Evolutionary conservation across 202 grass and related monocot genomes (phyloP), one percentile per base, ranked within the genome.

Genomic region (Saccharum hybrid): DNA sequence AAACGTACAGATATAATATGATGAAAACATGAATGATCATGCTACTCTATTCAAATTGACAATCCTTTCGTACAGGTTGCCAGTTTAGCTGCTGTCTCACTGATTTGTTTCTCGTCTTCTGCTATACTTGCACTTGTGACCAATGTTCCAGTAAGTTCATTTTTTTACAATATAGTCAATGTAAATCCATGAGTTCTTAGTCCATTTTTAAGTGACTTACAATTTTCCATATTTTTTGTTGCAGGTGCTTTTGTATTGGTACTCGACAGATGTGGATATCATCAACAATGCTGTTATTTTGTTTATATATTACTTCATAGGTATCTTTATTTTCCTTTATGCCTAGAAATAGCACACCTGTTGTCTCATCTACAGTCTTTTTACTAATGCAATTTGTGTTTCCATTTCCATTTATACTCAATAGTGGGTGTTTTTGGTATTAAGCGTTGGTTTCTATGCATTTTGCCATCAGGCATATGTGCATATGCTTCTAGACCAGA

Each of bases 231-330:
- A 72, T 68, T 86, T 22, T 19, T 84, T 30, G 28, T 79, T 75
- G 66, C 82, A 99, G 93, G 86, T 96, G 72, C 86, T 99, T 88
- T 94, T 89, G 31, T 81, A 91, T 90, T 94, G 93, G 88, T 83
- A 92, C 80, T 83, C 82, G 0, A 61, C 77, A 68, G 81, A 96
- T 82, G 86, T 52, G 1, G 67, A 94, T 74, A 80, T 84, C 74
- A 51, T 92, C 74, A 84, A 75, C 31, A 86, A 88, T 85, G 92
- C 96, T 67, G 28, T 91, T 72, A 84, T 96, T 73, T 87, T 99
- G 46, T 96, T 96, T 92, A 71, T 92, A 64, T 99, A 99, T 80
- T 99, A 92, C 84, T 89, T 92, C 56, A 88, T 99, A 94, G 93
- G 97, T 99, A 92, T 49, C 1, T 18, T 34, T 69, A 3, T 69